Evolutionary conservation across 2,329 filamentous ascomycete genomes (phyloP).

Genomic region (Emmonsia crescens): DNA sequence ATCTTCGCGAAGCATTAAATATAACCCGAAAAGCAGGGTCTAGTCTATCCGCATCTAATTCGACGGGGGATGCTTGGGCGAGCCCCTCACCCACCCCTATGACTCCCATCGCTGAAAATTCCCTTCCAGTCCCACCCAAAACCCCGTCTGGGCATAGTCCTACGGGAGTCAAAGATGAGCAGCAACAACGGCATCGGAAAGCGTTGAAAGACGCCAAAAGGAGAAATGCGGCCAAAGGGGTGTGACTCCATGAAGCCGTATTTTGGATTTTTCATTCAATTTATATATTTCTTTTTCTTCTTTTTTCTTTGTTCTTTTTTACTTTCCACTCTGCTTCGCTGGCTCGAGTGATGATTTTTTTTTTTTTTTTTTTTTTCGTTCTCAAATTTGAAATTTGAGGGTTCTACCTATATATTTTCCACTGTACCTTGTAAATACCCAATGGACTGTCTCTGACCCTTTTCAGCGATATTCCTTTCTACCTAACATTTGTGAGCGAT

Average conservation of each 20-base stretch:
- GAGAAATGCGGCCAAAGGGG: constrained; percentile 36
- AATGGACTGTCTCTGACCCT: background rate
- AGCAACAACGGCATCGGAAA: constrained; percentile 37
- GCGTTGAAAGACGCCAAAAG: constrained; percentile 45
- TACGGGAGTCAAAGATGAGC: constrained; percentile 22
- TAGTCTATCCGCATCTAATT: constrained; percentile 5
- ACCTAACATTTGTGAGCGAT: background rate
- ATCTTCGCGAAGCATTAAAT: constrained; percentile 30
- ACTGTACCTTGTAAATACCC: background rate
- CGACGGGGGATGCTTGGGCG: background rate
- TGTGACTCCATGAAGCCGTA: background rate
- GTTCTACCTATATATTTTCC: background rate
- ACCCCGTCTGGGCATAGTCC: background rate
- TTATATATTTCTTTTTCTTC: background rate
- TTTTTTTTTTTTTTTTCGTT: background rate
- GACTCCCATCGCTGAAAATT: background rate
- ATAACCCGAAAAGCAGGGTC: constrained; percentile 21
- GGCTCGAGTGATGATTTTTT: background rate
- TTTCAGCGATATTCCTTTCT: background rate
- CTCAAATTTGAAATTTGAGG: background rate
- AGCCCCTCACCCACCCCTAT: background rate
- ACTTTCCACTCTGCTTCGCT: background rate
- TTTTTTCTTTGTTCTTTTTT: background rate
- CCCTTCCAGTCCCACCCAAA: background rate
- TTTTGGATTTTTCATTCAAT: background rate